Percentiles rank a stretch among this genome's conserved stretches.
phyloP scores from a whole-genome alignment of 2,329 filamentous ascomycete genomes.

The Pseudogymnoascus sp. region DNA sequence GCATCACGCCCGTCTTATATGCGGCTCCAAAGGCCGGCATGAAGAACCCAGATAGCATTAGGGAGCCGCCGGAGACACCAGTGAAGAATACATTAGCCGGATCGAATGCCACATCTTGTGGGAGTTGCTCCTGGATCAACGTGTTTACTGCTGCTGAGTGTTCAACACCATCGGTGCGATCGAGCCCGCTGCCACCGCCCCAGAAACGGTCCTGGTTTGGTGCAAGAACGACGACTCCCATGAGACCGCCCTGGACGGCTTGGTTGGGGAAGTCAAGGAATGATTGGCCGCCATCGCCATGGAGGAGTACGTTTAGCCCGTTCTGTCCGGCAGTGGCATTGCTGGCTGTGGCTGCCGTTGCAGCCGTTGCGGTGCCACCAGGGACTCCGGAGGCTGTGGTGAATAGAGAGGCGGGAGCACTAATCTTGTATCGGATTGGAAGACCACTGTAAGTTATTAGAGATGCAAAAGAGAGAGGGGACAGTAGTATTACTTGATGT shows the following conservation, averaged over 20 bases:
- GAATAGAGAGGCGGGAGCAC: slow-evolving; percentile 48
- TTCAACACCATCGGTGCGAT: slow-evolving; percentile 47
- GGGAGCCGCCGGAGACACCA: slow-evolving; percentile 47
- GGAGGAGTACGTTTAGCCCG: slow-evolving; percentile 50
- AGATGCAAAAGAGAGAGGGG: background rate
- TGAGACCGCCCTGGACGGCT: slow-evolving; percentile 64
- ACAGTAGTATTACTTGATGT: slow-evolving; percentile 40
- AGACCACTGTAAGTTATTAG: slow-evolving; percentile 36
- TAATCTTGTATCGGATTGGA: slow-evolving; percentile 48
- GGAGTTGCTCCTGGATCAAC: slow-evolving; percentile 42
- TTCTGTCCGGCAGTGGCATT: slow-evolving; percentile 30
- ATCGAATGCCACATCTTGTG: slow-evolving; percentile 48
- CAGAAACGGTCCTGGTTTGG: slow-evolving; percentile 50
- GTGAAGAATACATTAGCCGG: slow-evolving; percentile 47
- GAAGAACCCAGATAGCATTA: slow-evolving; percentile 50
- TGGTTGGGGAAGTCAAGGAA: slow-evolving; percentile 77
- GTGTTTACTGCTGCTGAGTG: slow-evolving; percentile 50
- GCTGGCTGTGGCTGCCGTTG: slow-evolving; percentile 21
- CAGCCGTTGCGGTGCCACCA: slow-evolving; percentile 33
- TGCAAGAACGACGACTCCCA: slow-evolving; percentile 67
- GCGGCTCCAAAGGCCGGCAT: slow-evolving; percentile 40
- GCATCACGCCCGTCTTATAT: slow-evolving; percentile 40
- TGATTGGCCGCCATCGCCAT: slow-evolving; percentile 53
- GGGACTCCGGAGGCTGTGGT: slow-evolving; percentile 41
- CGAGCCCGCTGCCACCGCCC: slow-evolving; percentile 46